A percentile compares a stretch with the other conserved stretches of the same genome.
phyloP scores from a whole-genome alignment of 306 rosid species.

The Vachellia pachyceras region DNA sequence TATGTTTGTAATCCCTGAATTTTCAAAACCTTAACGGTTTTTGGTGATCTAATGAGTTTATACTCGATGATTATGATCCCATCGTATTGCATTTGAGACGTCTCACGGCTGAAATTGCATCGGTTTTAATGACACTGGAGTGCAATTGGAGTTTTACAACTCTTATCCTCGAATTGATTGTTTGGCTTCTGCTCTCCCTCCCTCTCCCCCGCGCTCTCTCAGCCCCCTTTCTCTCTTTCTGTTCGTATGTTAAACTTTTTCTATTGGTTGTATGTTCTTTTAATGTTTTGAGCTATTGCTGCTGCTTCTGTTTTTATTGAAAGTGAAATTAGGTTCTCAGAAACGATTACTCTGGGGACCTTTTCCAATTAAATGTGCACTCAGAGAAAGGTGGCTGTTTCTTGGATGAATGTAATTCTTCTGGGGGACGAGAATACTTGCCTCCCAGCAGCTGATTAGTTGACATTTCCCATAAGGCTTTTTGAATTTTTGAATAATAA shows the following conservation, averaged over 20 bases:
- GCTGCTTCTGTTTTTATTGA: constrained; percentile 14
- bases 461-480: constrained; percentile 12
- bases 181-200: constrained; percentile 6
- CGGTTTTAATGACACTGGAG: constrained; percentile 14
- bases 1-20: constrained; percentile 29
- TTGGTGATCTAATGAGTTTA: constrained; percentile 6
- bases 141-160: constrained; percentile 18
- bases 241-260: neutral
- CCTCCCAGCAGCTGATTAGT: constrained; percentile 1
- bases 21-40: constrained; percentile 4
- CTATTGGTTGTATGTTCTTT: neutral
- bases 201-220: neutral
- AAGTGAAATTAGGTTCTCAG: constrained; percentile 28
- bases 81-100: constrained; percentile 18
- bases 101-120: constrained; percentile 1
- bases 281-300: neutral
- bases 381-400: neutral
- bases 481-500: neutral
- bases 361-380: constrained; percentile 10
- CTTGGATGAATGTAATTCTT: constrained; percentile 6
- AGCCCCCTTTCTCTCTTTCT: neutral
- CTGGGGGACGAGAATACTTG: constrained; percentile 11
- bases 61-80: constrained; percentile 6
- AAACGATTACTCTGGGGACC: neutral
- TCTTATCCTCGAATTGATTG: constrained; percentile 25